phyloP scores from a whole-genome alignment of 441 rosid species.

The Breynia disticha region DNA sequence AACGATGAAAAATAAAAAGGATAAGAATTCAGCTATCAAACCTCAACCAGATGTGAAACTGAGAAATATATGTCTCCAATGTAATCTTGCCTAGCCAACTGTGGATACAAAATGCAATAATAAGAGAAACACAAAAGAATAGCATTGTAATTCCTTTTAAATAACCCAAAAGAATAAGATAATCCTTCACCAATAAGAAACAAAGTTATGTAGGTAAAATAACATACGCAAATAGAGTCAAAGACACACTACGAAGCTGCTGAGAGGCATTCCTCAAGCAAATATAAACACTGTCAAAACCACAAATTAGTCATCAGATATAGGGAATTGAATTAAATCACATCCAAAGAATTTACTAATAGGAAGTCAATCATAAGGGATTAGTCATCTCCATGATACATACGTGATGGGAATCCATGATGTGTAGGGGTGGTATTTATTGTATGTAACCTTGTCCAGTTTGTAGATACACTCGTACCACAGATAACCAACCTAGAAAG shows the following conservation, averaged over 20 bases:
- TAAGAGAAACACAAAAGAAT: constrained; percentile 8
- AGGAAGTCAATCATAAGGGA: not conserved
- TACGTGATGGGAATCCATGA: constrained; percentile 99
- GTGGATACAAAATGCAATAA: constrained; percentile 7
- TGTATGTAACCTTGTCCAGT: constrained; percentile 89
- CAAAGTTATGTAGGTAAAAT: constrained; percentile 17
- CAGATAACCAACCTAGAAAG: constrained; percentile 71
- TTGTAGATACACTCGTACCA: constrained; percentile 94
- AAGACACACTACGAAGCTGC: constrained; percentile 59
- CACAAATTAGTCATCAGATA: constrained; percentile 19
- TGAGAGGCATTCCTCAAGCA: constrained; percentile 87
- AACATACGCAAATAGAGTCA: constrained; percentile 84
- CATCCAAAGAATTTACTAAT: not conserved
- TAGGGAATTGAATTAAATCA: constrained; percentile 6
- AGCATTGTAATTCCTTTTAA: not conserved
- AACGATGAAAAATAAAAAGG: constrained; percentile 1
- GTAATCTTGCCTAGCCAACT: constrained; percentile 99
- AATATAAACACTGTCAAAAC: constrained; percentile 70
- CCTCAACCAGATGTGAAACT: constrained; percentile 99
- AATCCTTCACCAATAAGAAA: not conserved
- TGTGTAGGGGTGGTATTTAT: constrained; percentile 94
- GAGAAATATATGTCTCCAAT: constrained; percentile 93
- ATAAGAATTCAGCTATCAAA: constrained; percentile 22
- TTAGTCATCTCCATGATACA: constrained; percentile 20
- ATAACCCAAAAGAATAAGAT: not conserved